Conservation (phyloP, 768 basidiomycete species). For the Hericium coralloides region DNA sequence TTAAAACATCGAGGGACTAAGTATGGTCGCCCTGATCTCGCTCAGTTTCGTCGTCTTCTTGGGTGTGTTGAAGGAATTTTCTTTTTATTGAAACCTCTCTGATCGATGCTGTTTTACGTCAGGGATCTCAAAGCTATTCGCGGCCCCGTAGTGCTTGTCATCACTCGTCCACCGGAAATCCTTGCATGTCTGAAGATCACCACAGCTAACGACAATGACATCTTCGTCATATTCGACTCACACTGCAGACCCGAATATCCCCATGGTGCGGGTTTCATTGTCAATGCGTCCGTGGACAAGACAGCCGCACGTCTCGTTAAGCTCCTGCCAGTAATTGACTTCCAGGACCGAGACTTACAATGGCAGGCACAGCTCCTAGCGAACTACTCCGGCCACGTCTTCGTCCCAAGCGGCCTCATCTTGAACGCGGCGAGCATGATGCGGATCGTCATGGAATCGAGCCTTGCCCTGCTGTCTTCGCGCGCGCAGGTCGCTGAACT, state of each 20-base stretch:
- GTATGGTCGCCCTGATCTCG: constrained; percentile 29
- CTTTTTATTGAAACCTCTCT: not conserved
- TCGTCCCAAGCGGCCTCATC: constrained; percentile 27
- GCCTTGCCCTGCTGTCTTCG: constrained; percentile 36
- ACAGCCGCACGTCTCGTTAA: constrained; percentile 36
- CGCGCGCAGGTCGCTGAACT: constrained; percentile 27
- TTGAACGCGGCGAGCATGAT: constrained; percentile 18
- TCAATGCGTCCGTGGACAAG: constrained; percentile 36
- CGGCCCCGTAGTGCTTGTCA: constrained; percentile 34
- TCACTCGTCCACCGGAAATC: constrained; percentile 69
- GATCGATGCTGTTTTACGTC: not conserved
- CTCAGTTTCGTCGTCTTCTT: constrained; percentile 28
- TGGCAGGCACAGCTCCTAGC: constrained; percentile 61
- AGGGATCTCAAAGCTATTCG: constrained; percentile 18
- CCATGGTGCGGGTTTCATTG: constrained; percentile 48
- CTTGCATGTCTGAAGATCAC: constrained; percentile 39
- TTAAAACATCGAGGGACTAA: constrained; percentile 27
- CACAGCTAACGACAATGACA: constrained; percentile 10
- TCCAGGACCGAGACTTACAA: constrained; percentile 35
- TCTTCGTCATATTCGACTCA: constrained; percentile 60
- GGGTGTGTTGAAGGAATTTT: constrained; percentile 12
- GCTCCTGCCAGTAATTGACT: constrained; percentile 41
- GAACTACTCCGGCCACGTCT: constrained; percentile 51
- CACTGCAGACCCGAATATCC: constrained; percentile 52
- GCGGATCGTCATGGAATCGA: constrained; percentile 39